A percentile compares a stretch with the other conserved stretches of the same genome.
Evolutionary conservation across 768 basidiomycete genomes (phyloP).

Genomic region (Naganishia vaughanmartiniae): DNA sequence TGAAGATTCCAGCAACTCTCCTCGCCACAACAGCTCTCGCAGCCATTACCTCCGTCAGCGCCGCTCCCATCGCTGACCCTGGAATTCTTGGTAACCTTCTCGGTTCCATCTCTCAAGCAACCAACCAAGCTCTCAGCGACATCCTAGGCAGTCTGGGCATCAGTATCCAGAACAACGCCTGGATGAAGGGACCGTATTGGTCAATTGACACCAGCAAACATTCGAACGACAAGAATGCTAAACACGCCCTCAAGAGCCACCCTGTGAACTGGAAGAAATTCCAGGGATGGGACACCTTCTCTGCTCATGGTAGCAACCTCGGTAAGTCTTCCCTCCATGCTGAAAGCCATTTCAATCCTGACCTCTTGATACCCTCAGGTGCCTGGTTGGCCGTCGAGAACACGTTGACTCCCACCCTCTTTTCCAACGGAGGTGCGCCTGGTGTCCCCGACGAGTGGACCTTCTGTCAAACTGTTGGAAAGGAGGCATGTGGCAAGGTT

Average conservation of each 20-base stretch:
- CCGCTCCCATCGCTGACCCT: neutral
- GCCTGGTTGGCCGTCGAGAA: conserved; percentile 20
- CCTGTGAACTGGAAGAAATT: conserved; percentile 1
- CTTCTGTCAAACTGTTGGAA: conserved; percentile 26
- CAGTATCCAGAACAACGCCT: too few relatives aligned
- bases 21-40: neutral
- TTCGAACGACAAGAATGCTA: neutral
- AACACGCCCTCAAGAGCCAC: neutral
- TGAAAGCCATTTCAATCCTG: neutral
- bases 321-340: neutral
- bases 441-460: conserved; percentile 26
- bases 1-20: too few relatives aligned
- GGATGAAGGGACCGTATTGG: neutral
- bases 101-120: too few relatives aligned
- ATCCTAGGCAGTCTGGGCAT: too few relatives aligned
- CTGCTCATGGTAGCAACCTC: conserved; percentile 26
- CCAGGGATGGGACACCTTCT: conserved; percentile 24
- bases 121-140: too few relatives aligned
- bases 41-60: neutral
- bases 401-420: neutral
- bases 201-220: neutral
- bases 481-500: conserved; percentile 13
- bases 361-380: neutral
- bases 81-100: too few relatives aligned
- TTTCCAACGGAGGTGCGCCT: neutral